Percentiles rank a stretch among this genome's conserved stretches.
phyloP scores from a whole-genome alignment of 2,329 filamentous ascomycete genomes.

The Polytolypa hystricis region DNA sequence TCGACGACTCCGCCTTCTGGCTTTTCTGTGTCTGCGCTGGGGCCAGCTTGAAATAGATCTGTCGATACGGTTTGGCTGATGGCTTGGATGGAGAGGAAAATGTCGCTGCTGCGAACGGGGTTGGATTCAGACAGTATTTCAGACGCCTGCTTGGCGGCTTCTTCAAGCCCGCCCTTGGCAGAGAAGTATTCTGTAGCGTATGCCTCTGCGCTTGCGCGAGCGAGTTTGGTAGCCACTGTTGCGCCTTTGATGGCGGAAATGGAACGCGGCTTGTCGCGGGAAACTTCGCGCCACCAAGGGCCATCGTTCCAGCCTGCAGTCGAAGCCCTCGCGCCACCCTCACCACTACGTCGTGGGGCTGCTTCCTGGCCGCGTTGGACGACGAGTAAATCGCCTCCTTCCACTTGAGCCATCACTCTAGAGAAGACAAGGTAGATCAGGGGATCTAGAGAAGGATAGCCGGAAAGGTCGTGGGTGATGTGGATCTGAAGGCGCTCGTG shows the following conservation, averaged over 20 bases:
- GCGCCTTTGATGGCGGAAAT: slow-evolving; percentile 70
- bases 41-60: slow-evolving; percentile 56
- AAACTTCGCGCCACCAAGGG: slow-evolving; percentile 73
- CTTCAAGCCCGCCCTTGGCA: slow-evolving; percentile 64
- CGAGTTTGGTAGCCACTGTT: slow-evolving; percentile 81
- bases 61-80: slow-evolving; percentile 55
- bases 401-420: slow-evolving; percentile 96
- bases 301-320: slow-evolving; percentile 68
- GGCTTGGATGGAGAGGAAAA: slow-evolving; percentile 92
- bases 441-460: slow-evolving; percentile 88
- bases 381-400: slow-evolving; percentile 88
- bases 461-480: slow-evolving; percentile 88
- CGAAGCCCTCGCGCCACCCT: slow-evolving; percentile 13
- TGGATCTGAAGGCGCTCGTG: slow-evolving; percentile 96
- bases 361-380: slow-evolving; percentile 88
- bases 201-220: slow-evolving; percentile 74
- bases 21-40: slow-evolving; percentile 21
- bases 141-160: slow-evolving; percentile 66
- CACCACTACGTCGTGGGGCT: slow-evolving; percentile 49
- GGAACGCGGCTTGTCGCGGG: slow-evolving; percentile 55
- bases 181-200: slow-evolving; percentile 81
- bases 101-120: slow-evolving; percentile 81
- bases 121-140: slow-evolving; percentile 73
- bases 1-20: slow-evolving; percentile 24
- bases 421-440: slow-evolving; percentile 86